Evolutionary conservation across 2,329 filamentous ascomycete species (phyloP).

Genomic region (Ophiostoma montium): DNA sequence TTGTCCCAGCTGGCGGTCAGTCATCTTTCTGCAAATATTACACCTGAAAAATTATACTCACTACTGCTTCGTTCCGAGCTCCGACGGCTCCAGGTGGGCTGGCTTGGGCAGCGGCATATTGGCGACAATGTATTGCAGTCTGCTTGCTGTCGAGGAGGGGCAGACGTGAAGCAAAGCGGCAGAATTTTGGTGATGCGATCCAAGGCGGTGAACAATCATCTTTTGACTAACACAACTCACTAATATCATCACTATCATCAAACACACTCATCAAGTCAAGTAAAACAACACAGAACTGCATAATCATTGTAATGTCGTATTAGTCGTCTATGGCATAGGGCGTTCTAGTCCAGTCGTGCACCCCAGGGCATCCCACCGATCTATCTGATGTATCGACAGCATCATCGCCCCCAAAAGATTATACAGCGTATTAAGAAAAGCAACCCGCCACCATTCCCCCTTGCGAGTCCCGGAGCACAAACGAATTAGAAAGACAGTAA

Average conservation of each 20-base stretch:
- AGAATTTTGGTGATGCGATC: neutral
- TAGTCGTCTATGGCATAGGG: no score
- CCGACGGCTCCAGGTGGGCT: constrained; percentile 58
- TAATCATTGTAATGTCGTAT: no score
- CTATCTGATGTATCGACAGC: constrained; percentile 1
- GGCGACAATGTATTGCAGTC: no score
- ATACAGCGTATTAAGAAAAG: constrained; percentile 12
- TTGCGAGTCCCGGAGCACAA: constrained; percentile 1
- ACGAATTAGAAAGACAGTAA: neutral
- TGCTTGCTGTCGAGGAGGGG: no score
- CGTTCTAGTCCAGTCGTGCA: no score
- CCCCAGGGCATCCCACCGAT: neutral
- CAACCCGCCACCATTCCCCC: neutral
- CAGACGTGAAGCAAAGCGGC: neutral
- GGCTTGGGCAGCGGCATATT: constrained; percentile 26
- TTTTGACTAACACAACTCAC: no score
- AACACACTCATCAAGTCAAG: no score
- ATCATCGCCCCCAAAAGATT: constrained; percentile 1
- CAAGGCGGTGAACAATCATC: constrained; percentile 5
- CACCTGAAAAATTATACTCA: constrained; percentile 27
- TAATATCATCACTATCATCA: no score
- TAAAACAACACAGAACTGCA: no score
- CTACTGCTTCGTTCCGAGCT: constrained; percentile 85
- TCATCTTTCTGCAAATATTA: neutral
- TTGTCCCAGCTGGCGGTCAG: constrained; percentile 55